These are phyloP conservation scores for Coemansia sp. DNA, from an alignment of 192 early-diverging fungal genomes.

Conservation along the genomic window DNA sequence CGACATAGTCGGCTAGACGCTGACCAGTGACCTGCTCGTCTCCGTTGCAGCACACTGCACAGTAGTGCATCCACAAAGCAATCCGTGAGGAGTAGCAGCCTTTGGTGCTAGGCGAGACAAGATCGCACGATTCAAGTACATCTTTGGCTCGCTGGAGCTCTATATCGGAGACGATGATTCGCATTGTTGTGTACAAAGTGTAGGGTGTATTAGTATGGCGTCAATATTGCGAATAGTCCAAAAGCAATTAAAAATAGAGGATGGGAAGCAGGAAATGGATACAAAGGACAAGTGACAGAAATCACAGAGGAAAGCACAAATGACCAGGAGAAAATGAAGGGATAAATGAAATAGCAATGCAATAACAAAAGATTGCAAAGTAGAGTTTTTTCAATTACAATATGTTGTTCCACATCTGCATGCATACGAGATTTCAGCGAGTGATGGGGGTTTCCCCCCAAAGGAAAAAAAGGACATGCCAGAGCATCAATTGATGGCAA, in stretches of 20 bases:
- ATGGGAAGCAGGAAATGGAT: background rate
- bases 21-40: slow-evolving; percentile 33
- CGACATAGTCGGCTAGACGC: slow-evolving; percentile 45
- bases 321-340: background rate
- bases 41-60: slow-evolving; percentile 27
- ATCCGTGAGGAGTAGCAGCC: slow-evolving; percentile 55
- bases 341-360: slow-evolving; percentile 1
- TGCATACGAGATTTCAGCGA: background rate
- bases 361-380: background rate
- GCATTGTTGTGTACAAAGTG: slow-evolving; percentile 7
- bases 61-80: slow-evolving; percentile 53
- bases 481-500: slow-evolving; percentile 2
- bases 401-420: background rate
- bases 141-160: slow-evolving; percentile 48
- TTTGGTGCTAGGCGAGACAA: slow-evolving; percentile 48
- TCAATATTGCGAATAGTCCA: background rate
- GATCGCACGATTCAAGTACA: slow-evolving; percentile 37
- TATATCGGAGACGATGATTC: slow-evolving; percentile 19
- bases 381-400: background rate
- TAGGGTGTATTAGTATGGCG: background rate
- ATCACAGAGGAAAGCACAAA: background rate
- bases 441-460: background rate
- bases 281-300: background rate
- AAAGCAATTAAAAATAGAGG: background rate
- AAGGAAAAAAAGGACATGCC: background rate